Evolutionary conservation across 2,329 filamentous ascomycete species (phyloP), one percentile per base, ranked within the genome.

Genomic region (Claviceps sorghi): DNA sequence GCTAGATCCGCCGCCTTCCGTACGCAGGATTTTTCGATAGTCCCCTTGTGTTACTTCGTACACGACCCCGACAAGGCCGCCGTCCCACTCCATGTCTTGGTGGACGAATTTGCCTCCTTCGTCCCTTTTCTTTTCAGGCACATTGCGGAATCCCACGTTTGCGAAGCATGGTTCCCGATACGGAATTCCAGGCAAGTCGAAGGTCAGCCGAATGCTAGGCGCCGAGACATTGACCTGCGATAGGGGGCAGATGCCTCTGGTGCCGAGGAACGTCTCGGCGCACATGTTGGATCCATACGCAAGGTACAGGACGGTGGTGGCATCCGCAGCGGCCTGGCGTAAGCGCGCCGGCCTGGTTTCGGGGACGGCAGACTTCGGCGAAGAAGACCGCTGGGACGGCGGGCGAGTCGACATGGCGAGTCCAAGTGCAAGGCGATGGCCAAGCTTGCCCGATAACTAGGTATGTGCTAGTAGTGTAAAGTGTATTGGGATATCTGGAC

Each of bases 111-210:
- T 34, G 34, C 45, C 49, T n/a, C 30, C 41, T 17, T 40, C 65
- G 32, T 67, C 63, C 54, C 61, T 62, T 15, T 61, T 63, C 53
- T 65, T 60, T 54, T 69, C 70, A 17, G 71, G 73, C 42, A 75
- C 57, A 63, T 80, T 74, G 48, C 84, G 79, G 50, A 75, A 74
- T 17, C 76, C 78, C 2, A 84, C 84, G 61, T 95, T 95, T 53
- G 88, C 89, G 65, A 97, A 96, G 66, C 91, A 95, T 0, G 93
- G 91, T 67, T 97, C 93, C 13, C 69, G 63, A 69, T 97, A 97
- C 0, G 93, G 87, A 1, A 96, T 62, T 1, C 89, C 91, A 0
- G 89, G 80, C 0, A 97, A 78, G 63, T 93, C 85, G 65, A 98
- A 96, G 7, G 83, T 86, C 50, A 98, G 73, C 49, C 79, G 75